phyloP scores from a whole-genome alignment of 768 basidiomycete genomes.

The Leucocoprinus leucothites region DNA sequence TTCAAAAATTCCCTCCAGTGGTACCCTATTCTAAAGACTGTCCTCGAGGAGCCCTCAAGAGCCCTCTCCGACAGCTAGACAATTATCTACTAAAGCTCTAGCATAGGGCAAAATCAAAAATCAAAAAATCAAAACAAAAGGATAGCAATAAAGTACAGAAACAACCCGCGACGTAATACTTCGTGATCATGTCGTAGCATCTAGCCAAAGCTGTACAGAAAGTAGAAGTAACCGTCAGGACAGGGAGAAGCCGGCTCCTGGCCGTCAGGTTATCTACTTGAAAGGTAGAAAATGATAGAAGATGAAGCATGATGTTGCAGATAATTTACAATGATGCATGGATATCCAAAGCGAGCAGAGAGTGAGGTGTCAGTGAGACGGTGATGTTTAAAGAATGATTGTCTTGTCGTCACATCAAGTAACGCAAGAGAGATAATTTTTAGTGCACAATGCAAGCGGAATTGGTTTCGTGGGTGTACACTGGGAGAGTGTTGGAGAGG shows the following conservation, averaged over 20 bases:
- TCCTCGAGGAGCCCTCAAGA: slow-evolving; percentile 3
- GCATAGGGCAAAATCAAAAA: background rate
- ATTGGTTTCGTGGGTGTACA: background rate
- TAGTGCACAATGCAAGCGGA: background rate
- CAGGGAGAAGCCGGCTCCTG: background rate
- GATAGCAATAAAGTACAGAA: background rate
- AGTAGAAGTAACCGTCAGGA: background rate
- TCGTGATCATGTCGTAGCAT: slow-evolving; percentile 17
- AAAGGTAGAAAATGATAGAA: background rate
- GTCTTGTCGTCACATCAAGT: slow-evolving; percentile 1
- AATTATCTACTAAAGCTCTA: slow-evolving; percentile 8
- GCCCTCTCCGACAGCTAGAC: background rate
- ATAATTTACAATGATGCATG: background rate
- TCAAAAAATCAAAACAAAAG: background rate
- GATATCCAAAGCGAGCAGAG: background rate
- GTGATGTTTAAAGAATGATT: slow-evolving; percentile 7
- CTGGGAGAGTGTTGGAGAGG: background rate
- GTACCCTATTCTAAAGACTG: slow-evolving; percentile 8
- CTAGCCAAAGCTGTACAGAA: slow-evolving; percentile 5
- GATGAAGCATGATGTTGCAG: background rate
- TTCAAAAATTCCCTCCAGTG: background rate
- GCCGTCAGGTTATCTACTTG: background rate
- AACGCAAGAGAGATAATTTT: background rate
- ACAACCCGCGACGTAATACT: slow-evolving; percentile 17
- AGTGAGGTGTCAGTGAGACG: background rate